phyloP scores from a whole-genome alignment of 2,329 filamentous ascomycete species.

The Cytospora piceae region DNA sequence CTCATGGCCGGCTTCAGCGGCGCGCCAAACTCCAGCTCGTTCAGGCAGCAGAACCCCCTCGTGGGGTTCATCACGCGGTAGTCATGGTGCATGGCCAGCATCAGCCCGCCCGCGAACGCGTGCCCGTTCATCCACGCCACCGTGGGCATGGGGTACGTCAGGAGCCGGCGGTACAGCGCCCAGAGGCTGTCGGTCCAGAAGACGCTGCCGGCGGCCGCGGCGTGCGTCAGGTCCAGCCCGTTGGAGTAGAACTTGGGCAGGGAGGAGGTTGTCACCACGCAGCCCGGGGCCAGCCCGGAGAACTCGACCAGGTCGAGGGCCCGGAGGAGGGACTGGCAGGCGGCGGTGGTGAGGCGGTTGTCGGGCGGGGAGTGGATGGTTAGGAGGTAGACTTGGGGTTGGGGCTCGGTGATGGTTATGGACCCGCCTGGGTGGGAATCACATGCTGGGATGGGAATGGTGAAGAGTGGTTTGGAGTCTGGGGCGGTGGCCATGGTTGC shows the following conservation, averaged over 20 bases:
- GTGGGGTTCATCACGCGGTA: slow-evolving; percentile 76
- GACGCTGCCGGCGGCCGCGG: slow-evolving; percentile 54
- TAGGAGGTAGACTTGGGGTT: slow-evolving; percentile 69
- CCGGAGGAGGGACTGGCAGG: slow-evolving; percentile 68
- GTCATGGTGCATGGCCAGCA: slow-evolving; percentile 81
- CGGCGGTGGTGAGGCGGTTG: slow-evolving; percentile 72
- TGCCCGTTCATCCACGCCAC: slow-evolving; percentile 80
- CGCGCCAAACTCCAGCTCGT: slow-evolving; percentile 80
- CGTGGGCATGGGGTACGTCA: slow-evolving; percentile 81
- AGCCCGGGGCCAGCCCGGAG: slow-evolving; percentile 64
- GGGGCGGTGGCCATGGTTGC: slow-evolving; percentile 34
- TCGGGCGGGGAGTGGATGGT: slow-evolving; percentile 73
- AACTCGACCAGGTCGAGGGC: slow-evolving; percentile 78
- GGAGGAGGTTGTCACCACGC: slow-evolving; percentile 75
- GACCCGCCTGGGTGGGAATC: slow-evolving; percentile 55
- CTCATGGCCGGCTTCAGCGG: slow-evolving; percentile 76
- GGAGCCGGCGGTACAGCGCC: slow-evolving; percentile 64
- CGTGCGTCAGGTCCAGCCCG: slow-evolving; percentile 76
- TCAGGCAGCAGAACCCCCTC: slow-evolving; percentile 76
- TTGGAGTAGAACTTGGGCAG: slow-evolving; percentile 83
- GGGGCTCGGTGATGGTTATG: slow-evolving; percentile 66
- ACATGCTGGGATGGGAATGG: slow-evolving; percentile 57
- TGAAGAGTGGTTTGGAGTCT: slow-evolving; percentile 53
- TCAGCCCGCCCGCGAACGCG: slow-evolving; percentile 79
- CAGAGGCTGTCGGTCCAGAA: slow-evolving; percentile 68